phyloP scores from a whole-genome alignment of 345 rosid genomes.

The Eucalyptus grandis region DNA sequence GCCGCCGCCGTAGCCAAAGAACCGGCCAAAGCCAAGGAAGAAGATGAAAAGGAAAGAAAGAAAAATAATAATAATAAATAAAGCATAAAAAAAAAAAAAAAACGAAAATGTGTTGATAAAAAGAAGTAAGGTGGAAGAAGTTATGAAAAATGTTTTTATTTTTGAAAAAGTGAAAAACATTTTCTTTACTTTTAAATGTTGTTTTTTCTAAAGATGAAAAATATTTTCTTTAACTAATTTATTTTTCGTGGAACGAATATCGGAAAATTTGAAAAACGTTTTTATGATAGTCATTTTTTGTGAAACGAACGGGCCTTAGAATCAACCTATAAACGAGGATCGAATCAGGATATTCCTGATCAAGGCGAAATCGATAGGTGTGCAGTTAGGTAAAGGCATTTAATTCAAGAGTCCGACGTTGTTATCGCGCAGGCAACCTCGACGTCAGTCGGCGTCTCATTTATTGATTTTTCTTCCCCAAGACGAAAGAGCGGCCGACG shows the following conservation, averaged over 20 bases:
- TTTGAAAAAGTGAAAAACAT: no score
- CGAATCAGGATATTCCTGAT: not conserved
- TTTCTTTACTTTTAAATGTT: no score
- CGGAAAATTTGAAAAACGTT: rapidly evolving
- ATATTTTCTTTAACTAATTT: rapidly evolving
- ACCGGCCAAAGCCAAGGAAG: no score
- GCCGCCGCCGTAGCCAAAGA: rapidly evolving
- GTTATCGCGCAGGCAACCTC: not conserved
- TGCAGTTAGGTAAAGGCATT: not conserved
- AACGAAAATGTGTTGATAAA: rapidly evolving
- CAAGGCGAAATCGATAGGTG: not conserved
- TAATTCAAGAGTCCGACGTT: not conserved
- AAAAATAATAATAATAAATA: no score
- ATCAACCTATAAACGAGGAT: not conserved
- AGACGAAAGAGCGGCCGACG: not conserved
- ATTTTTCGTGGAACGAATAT: rapidly evolving
- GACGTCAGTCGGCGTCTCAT: not conserved
- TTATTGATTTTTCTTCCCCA: not conserved
- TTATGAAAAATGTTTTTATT: rapidly evolving
- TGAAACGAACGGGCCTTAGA: no score
- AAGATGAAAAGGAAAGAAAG: no score
- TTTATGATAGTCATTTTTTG: rapidly evolving
- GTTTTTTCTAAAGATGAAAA: no score
- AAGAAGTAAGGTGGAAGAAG: no score
- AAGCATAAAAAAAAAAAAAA: no score